Evolutionary conservation across 768 basidiomycete genomes (phyloP), one percentile per base, ranked within the genome.

Genomic region (Serendipita sp.): DNA sequence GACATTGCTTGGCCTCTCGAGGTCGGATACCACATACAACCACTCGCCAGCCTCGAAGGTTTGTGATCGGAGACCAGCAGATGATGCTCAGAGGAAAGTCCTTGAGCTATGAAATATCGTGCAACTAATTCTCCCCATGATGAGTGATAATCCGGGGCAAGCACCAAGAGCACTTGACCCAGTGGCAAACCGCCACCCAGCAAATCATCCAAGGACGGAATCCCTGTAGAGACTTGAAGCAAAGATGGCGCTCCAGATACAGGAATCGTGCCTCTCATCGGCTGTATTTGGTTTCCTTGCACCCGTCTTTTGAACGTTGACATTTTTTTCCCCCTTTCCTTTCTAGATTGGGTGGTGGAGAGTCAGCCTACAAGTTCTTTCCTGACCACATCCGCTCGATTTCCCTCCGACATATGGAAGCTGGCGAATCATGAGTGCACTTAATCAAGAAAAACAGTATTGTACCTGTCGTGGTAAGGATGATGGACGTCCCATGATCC

Each of bases 201-300:
- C 67, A 98, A 83, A 72, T 98, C 96, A 74, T 99, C 96, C 24
- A 99, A 79, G 11, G 93, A 92, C 32, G 92, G 85, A 7, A 98
- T 83, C 1, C 96, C 96, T 3, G 90, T 90, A 1, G 94, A 94
- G 51, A 78, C 46, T 34, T 76, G 69, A 56, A 18, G 70, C 71
- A 0, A 73, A 69, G 51, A 74, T 66, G 24, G 75, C 71, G n/a
- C 75, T 32, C 56, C 56, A 30, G 37, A n/a, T 24, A 60, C 56
- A 24, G 34, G 34, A 10, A n/a, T 24, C 74, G 0, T 70, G 65
- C 65, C 65, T 1, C 71, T 69, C 13, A 69, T 69, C n/a, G 68
- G 64, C 15, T 66, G 62, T 8, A 70, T 65, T 0, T 69, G 53
- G 0, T 67, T 66, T 3, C 71, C 65, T 37, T 68, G 68, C 47